Conservation (phyloP, 1,139 yeast genomes). For the Suzukiozyma palmioleophila region DNA sequence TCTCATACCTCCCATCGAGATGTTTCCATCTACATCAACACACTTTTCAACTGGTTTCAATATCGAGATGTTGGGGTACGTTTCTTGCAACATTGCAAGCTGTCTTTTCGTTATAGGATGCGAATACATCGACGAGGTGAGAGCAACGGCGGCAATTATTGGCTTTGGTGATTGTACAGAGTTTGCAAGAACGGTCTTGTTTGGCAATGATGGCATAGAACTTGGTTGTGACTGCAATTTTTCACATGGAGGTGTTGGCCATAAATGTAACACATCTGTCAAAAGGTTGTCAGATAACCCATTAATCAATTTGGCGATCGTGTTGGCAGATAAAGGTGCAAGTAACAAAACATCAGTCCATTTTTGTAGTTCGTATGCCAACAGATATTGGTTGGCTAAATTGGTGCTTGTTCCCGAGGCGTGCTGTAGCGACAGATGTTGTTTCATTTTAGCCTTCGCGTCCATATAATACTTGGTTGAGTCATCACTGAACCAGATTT, state of each 20-base stretch:
- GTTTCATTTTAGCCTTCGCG: constrained; percentile 7
- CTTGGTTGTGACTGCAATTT: constrained; percentile 3
- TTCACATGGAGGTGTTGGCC: constrained; percentile 18
- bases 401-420: background rate
- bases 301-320: constrained; percentile 25
- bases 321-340: constrained; percentile 27
- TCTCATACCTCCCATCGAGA: constrained; percentile 32
- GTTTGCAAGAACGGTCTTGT: constrained; percentile 18
- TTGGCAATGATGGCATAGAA: background rate
- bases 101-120: constrained; percentile 28
- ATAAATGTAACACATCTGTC: constrained; percentile 22
- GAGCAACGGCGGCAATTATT: constrained; percentile 24
- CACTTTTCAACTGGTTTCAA: constrained; percentile 28
- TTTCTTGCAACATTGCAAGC: constrained; percentile 19
- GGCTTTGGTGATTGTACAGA: constrained; percentile 20
- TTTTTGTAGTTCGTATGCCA: constrained; percentile 20
- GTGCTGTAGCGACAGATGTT: constrained; percentile 1
- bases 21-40: constrained; percentile 28
- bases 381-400: constrained; percentile 13
- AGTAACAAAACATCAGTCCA: constrained; percentile 33
- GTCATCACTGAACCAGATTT: constrained; percentile 26
- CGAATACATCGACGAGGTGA: constrained; percentile 26
- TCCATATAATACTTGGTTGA: constrained; percentile 17
- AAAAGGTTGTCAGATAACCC: constrained; percentile 26
- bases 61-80: constrained; percentile 24